A percentile compares a stretch with the other conserved stretches of the same genome.
These are phyloP conservation scores for Trichoderma pleuroti DNA, from an alignment of 2,329 filamentous ascomycete species.

Conservation along the genomic window DNA sequence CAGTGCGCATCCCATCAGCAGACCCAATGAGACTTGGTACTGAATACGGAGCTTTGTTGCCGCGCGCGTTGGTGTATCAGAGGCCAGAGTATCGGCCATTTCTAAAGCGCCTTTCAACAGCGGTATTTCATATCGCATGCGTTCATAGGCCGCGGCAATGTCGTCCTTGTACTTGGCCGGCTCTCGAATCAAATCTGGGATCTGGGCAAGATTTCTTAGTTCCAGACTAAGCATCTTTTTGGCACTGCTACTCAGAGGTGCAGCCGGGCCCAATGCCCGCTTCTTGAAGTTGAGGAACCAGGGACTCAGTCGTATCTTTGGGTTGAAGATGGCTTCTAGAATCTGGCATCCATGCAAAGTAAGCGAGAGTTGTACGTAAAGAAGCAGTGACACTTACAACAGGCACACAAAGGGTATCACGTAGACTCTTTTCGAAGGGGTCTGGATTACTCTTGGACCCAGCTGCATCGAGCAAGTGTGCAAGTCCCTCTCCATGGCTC, in stretches of 20 bases:
- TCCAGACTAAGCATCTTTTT: slow-evolving; percentile 15
- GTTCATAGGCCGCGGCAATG: slow-evolving; percentile 23
- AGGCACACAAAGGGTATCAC: slow-evolving; percentile 31
- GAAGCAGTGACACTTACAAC: slow-evolving; percentile 27
- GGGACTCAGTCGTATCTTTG: slow-evolving; percentile 25
- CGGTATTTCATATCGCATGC: slow-evolving; percentile 21
- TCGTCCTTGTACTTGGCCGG: slow-evolving; percentile 22
- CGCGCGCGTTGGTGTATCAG: not conserved
- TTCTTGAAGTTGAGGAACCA: slow-evolving; percentile 22
- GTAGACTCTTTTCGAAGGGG: slow-evolving; percentile 29
- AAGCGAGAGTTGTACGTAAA: not conserved
- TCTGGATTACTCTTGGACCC: slow-evolving; percentile 26
- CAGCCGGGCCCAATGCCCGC: not conserved
- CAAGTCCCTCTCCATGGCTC: slow-evolving; percentile 34
- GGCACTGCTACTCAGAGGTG: not conserved
- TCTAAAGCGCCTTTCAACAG: slow-evolving; percentile 1
- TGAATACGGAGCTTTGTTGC: slow-evolving; percentile 10
- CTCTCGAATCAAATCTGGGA: slow-evolving; percentile 24
- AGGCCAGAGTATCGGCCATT: not conserved
- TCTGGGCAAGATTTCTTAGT: slow-evolving; percentile 19
- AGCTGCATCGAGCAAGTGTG: slow-evolving; percentile 31
- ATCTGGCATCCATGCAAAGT: slow-evolving; percentile 24
- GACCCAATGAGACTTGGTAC: slow-evolving; percentile 1
- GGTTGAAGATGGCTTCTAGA: slow-evolving; percentile 33
- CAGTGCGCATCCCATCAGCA: not conserved